Conservation (phyloP, 2,329 filamentous ascomycete species). For the Sclerotiophoma versabilis region DNA sequence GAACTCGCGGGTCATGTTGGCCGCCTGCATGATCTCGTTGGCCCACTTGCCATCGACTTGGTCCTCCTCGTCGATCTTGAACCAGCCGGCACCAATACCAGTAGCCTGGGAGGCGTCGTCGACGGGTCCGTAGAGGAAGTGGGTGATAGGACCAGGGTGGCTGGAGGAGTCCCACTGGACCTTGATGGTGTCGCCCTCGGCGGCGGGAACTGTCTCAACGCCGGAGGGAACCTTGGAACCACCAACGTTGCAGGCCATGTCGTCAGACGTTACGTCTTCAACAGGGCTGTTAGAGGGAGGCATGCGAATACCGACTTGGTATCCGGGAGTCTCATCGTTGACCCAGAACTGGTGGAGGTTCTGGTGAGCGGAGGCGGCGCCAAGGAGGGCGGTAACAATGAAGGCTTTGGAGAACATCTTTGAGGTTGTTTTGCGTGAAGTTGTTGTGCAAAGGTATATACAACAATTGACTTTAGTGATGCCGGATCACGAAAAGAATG, state of each 20-base stretch:
- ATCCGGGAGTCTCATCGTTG: conserved; percentile 39
- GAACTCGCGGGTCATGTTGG: conserved; percentile 47
- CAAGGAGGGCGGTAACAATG: conserved; percentile 34
- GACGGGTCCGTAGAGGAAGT: conserved; percentile 53
- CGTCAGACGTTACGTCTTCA: conserved; percentile 38
- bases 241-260: conserved; percentile 47
- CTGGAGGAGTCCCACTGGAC: conserved; percentile 43
- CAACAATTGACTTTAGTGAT: conserved; percentile 25
- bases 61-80: conserved; percentile 48
- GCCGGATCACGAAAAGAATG: conserved; percentile 36
- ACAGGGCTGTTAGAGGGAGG: conserved; percentile 45
- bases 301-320: conserved; percentile 46
- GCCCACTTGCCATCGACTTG: conserved; percentile 41
- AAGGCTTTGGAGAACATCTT: conserved; percentile 44
- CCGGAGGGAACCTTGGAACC: conserved; percentile 37
- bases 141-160: conserved; percentile 46
- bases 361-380: conserved; percentile 42
- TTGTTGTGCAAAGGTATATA: conserved; percentile 19
- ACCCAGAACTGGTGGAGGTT: conserved; percentile 43
- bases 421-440: conserved; percentile 15
- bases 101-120: conserved; percentile 59
- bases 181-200: conserved; percentile 42
- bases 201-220: conserved; percentile 38
- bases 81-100: conserved; percentile 44
- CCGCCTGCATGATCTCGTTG: conserved; percentile 47